Percentiles rank a stretch among this genome's conserved stretches.
Evolutionary conservation across 2,329 filamentous ascomycete genomes (phyloP).

Genomic region (Huntiella omanensis): DNA sequence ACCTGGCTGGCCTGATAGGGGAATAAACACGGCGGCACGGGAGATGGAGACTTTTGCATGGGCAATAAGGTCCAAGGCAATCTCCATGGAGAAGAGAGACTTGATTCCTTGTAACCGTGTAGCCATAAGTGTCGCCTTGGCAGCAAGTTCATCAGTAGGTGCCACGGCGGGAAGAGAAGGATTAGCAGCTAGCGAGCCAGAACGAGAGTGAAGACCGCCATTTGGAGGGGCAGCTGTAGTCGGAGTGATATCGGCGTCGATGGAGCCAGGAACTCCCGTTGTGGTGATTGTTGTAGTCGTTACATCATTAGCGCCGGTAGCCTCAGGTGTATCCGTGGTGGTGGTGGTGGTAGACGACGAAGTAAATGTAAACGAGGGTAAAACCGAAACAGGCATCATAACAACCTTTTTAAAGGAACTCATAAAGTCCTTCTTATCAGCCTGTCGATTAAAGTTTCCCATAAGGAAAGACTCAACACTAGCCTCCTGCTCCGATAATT

Average conservation of each 20-base stretch:
- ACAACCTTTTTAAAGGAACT: slow-evolving; percentile 96
- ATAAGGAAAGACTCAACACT: slow-evolving; percentile 87
- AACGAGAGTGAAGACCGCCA: neutral
- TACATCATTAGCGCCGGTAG: neutral
- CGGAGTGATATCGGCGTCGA: neutral
- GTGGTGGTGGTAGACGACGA: neutral
- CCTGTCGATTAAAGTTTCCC: slow-evolving; percentile 75
- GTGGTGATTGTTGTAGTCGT: neutral
- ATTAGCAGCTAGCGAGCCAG: slow-evolving; percentile 20
- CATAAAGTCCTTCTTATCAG: slow-evolving; percentile 89
- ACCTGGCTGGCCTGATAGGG: slow-evolving; percentile 60
- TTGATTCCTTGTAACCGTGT: slow-evolving; percentile 86
- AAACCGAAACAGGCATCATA: slow-evolving; percentile 92
- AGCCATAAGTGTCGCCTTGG: slow-evolving; percentile 96
- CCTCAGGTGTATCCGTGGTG: neutral
- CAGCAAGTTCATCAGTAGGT: slow-evolving; percentile 78
- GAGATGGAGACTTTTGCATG: slow-evolving; percentile 75
- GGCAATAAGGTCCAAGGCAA: slow-evolving; percentile 78
- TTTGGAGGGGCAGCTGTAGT: neutral
- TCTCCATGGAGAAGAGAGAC: slow-evolving; percentile 87
- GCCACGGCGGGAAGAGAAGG: slow-evolving; percentile 34
- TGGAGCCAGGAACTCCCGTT: neutral
- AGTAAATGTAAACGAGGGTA: slow-evolving; percentile 36
- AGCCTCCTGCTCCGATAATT: slow-evolving; percentile 76
- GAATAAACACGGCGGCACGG: slow-evolving; percentile 64